phyloP scores from a whole-genome alignment of 371 early-diverging fungal species.

The Funneliformis caledonium region DNA sequence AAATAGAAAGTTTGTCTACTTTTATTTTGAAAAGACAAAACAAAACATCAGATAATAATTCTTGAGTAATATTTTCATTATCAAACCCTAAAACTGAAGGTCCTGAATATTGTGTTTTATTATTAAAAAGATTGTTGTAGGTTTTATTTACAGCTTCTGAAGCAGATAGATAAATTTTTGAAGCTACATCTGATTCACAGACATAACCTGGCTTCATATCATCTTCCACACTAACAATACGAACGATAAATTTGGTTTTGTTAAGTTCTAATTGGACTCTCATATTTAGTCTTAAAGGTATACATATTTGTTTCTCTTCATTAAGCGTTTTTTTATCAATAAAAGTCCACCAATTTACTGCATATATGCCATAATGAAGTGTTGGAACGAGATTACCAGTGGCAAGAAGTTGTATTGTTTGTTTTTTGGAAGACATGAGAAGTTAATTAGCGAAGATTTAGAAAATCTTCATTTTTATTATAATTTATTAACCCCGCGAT shows the following conservation, averaged over 20 bases:
- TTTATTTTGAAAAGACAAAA: not conserved
- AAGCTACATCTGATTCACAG: not conserved
- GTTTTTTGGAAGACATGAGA: not conserved
- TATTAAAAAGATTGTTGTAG: slow-evolving; percentile 2
- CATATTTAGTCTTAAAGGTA: not conserved
- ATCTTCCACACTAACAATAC: too few species aligned
- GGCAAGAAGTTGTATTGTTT: not conserved
- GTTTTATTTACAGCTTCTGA: not conserved
- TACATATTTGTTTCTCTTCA: not conserved
- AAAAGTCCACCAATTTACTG: slow-evolving; percentile 1
- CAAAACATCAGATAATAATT: not conserved
- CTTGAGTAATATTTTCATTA: not conserved
- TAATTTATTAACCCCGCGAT: not conserved
- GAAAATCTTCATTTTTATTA: not conserved
- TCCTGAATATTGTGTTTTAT: not conserved
- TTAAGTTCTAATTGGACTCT: slow-evolving; percentile 22
- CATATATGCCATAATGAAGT: too few species aligned
- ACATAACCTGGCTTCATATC: too few species aligned
- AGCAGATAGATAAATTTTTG: not conserved
- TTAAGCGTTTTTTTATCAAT: not conserved
- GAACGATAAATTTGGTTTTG: not conserved
- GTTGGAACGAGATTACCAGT: not conserved
- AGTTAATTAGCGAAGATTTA: slow-evolving; percentile 10
- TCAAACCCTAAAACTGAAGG: not conserved
- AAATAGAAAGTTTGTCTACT: not conserved